These are phyloP conservation scores for Neurospora sp. DNA, from an alignment of 495 filamentous ascomycete species.

Conservation along the genomic window DNA sequence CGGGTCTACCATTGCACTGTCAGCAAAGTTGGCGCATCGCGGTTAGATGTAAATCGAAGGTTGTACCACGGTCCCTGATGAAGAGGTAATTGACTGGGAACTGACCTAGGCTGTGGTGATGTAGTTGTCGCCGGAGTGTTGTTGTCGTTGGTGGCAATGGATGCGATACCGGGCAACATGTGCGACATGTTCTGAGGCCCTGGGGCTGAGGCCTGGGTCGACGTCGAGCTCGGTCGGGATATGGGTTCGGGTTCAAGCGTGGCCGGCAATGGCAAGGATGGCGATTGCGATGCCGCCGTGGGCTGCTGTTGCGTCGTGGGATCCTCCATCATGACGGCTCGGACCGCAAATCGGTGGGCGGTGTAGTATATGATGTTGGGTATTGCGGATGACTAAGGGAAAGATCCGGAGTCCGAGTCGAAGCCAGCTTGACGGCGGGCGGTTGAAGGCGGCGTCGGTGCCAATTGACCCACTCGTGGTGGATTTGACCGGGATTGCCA, in stretches of 20 bases:
- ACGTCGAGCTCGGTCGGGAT: constrained; percentile 39
- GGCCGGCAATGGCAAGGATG: constrained; percentile 20
- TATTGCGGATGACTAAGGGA: constrained; percentile 14
- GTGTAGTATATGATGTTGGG: constrained; percentile 15
- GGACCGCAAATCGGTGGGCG: constrained; percentile 19
- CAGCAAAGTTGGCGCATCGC: background rate
- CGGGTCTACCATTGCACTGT: constrained; percentile 9
- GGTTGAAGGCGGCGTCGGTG: background rate
- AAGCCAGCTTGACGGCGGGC: constrained; percentile 20
- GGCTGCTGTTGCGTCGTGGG: constrained; percentile 2
- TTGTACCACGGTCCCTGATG: background rate
- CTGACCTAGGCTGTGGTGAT: constrained; percentile 59
- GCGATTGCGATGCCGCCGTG: constrained; percentile 9
- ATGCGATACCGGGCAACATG: constrained; percentile 49
- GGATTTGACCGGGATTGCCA: background rate
- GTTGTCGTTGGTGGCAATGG: constrained; percentile 38
- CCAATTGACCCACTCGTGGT: background rate
- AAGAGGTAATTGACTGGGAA: constrained; percentile 2
- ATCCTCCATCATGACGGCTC: constrained; percentile 29
- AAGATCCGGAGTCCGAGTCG: constrained; percentile 26
- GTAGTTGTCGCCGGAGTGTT: constrained; percentile 28
- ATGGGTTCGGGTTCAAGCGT: constrained; percentile 36
- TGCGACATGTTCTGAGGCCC: constrained; percentile 28
- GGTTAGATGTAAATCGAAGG: background rate
- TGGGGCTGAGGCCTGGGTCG: constrained; percentile 20